Evolutionary conservation across 176 grass and related monocot species (phyloP), one percentile per base, ranked within the genome.

Genomic region (Phragmites australis): DNA sequence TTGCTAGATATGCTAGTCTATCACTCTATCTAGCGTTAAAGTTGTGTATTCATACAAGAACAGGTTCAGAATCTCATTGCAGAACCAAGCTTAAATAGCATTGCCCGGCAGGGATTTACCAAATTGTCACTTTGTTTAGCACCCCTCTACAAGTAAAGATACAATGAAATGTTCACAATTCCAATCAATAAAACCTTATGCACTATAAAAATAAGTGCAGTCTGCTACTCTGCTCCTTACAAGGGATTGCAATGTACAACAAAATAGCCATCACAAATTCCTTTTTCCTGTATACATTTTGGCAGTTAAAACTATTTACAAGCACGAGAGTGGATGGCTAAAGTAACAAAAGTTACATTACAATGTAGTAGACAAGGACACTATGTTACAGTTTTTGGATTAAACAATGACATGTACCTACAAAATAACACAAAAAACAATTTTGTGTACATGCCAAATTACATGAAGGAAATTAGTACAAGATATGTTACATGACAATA

Each of bases 251-350:
- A 76, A 55, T 80, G 44, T 61, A 82, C 78, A 77, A 64, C 22
- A 29, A 60, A 85, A 61, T 54, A 44, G 48, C 40, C 25, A 55
- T 82, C 62, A 82, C 56, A 82, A 54, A 39, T 58, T 63, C 2
- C 11, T 9, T 54, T 68, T 76, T 44, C 52, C 44, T 82, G 48
- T 17, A 61, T 69, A 87, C 54, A 82, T 45, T 26, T 63, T 76
- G 51, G 44, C 32, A 45, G 57, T n/a, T 46, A 42, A 77, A n/a
- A 67, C 82, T 19, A 71, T 87, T 87, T 87, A 87, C 85, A 87
- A 61, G 21, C 34, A 37, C 3, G 43, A 22, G 45, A 46, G 9
- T 6, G 51, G 41, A 76, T 53, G 41, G 23, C 83, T 25, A 53
- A 16, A 70, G 6, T 3, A 70, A 26, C 29, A 46, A 65, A 75